Evolutionary conservation across 768 basidiomycete species (phyloP).

Genomic region (Saitozyma podzolica): DNA sequence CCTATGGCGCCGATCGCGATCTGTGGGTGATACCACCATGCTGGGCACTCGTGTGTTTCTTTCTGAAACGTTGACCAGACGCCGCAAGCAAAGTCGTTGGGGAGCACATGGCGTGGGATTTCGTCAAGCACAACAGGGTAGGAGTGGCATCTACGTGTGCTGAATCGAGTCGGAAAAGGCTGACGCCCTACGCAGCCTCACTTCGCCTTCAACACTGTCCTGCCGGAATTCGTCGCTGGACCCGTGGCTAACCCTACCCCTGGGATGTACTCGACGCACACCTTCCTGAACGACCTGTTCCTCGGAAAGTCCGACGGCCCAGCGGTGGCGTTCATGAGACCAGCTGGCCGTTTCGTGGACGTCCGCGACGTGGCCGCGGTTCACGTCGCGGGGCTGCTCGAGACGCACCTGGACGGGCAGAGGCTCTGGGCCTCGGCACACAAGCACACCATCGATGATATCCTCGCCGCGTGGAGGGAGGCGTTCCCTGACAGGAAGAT

Average conservation of each 20-base stretch:
- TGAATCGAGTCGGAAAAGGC: too few species aligned
- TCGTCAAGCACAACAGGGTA: not conserved
- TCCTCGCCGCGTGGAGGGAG: not conserved
- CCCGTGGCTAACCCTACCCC: not conserved
- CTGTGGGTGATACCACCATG: too few species aligned
- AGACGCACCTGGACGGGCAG: not conserved
- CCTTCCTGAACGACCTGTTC: not conserved
- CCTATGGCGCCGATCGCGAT: too few species aligned
- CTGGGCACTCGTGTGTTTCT: too few species aligned
- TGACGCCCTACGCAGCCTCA: not conserved
- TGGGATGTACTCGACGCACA: not conserved
- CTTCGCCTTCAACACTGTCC: conserved; percentile 1
- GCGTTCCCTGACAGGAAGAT: not conserved
- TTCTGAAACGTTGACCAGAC: too few species aligned
- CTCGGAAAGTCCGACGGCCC: conserved; percentile 1
- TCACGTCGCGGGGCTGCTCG: not conserved
- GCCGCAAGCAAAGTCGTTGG: conserved; percentile 1
- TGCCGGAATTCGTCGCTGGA: not conserved
- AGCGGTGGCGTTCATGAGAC: not conserved
- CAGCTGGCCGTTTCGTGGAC: not conserved
- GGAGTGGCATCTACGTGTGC: too few species aligned
- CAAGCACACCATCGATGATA: not conserved
- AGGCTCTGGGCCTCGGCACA: not conserved
- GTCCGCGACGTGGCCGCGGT: conserved; percentile 2
- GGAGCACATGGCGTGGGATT: conserved; percentile 1